Evolutionary conservation across 371 early-diverging fungal genomes (phyloP).

Genomic region (Mortierella sp.): DNA sequence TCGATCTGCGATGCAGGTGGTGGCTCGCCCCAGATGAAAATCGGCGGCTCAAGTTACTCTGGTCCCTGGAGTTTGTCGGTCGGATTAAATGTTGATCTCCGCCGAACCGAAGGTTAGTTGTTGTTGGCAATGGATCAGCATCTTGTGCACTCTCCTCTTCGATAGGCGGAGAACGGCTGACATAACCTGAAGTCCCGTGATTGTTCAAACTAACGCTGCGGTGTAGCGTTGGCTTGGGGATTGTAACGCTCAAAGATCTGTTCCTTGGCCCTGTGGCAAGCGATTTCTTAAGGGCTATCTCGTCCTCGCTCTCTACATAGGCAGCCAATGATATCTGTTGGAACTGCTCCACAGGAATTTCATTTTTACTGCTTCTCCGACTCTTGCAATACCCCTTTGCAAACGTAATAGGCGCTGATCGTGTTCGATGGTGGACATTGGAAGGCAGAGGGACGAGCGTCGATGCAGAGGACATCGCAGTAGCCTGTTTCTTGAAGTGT

Average conservation of each 20-base stretch:
- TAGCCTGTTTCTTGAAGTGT: slow-evolving; percentile 13
- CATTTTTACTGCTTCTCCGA: not conserved
- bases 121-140: slow-evolving; percentile 18
- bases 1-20: slow-evolving; percentile 19
- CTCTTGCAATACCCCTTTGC: not conserved
- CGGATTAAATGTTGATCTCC: slow-evolving; percentile 1
- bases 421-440: slow-evolving; percentile 35
- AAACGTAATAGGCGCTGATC: slow-evolving; percentile 25
- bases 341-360: not conserved
- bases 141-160: slow-evolving; percentile 17
- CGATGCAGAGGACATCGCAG: slow-evolving; percentile 10
- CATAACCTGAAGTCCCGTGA: slow-evolving; percentile 2
- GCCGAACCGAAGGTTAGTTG: slow-evolving; percentile 13
- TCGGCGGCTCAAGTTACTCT: slow-evolving; percentile 18
- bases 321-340: slow-evolving; percentile 25
- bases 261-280: slow-evolving; percentile 13
- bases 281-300: slow-evolving; percentile 19
- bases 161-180: slow-evolving; percentile 15
- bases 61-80: not conserved
- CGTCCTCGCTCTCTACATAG: slow-evolving; percentile 17
- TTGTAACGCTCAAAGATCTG: slow-evolving; percentile 19
- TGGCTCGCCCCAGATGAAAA: slow-evolving; percentile 15
- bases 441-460: slow-evolving; percentile 8
- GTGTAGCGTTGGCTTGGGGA: slow-evolving; percentile 18
- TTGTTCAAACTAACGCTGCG: slow-evolving; percentile 32